phyloP scores from a whole-genome alignment of 257 asterid genomes.

The Striga asiatica region DNA sequence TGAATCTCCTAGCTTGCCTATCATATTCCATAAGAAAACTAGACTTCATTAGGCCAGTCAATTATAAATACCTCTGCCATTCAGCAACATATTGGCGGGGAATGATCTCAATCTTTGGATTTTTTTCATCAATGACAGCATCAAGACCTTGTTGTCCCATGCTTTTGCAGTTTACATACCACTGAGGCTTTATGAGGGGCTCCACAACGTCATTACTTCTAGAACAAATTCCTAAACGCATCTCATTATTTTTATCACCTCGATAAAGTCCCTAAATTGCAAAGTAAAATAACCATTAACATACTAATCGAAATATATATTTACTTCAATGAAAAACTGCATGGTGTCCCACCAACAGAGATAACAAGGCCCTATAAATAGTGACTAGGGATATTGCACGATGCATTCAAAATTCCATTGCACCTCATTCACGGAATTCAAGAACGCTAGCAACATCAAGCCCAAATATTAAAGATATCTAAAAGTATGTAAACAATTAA shows the following conservation, averaged over 20 bases:
- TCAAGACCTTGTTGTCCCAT: constrained; percentile 82
- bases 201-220: constrained; percentile 85
- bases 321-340: neutral
- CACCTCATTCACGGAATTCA: constrained; percentile 12
- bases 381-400: neutral
- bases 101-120: constrained; percentile 54
- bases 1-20: neutral
- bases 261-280: constrained; percentile 63
- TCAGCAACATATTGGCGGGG: constrained; percentile 85
- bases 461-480: neutral
- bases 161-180: constrained; percentile 83
- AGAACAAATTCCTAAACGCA: constrained; percentile 94
- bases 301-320: neutral
- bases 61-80: constrained; percentile 65
- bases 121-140: constrained; percentile 52
- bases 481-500: neutral
- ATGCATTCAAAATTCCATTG: constrained; percentile 4
- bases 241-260: constrained; percentile 67
- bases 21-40: neutral
- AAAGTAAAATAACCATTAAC: constrained; percentile 8
- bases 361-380: neutral
- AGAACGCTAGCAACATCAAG: neutral
- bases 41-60: neutral
- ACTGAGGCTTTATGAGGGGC: constrained; percentile 94
- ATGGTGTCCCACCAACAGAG: neutral